phyloP scores from a whole-genome alignment of 768 basidiomycete species.

The Psilocybe tampanensis region DNA sequence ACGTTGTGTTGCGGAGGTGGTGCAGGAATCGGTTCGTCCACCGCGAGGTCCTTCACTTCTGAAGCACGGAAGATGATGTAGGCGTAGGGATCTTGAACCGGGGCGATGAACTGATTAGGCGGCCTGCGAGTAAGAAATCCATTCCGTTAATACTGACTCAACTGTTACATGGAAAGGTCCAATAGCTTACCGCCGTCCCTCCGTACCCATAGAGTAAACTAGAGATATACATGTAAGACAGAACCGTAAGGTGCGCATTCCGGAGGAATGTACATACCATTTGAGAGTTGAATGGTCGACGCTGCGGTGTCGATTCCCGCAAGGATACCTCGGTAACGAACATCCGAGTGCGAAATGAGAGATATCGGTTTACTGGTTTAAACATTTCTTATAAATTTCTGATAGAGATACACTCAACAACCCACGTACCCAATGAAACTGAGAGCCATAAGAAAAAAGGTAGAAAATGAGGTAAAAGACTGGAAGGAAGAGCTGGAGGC shows the following conservation, averaged over 20 bases:
- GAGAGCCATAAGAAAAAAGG: slow-evolving; percentile 57
- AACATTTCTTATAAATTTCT: background rate
- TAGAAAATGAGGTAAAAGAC: slow-evolving; percentile 11
- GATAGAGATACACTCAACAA: background rate
- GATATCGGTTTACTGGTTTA: slow-evolving; percentile 80
- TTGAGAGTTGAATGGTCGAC: slow-evolving; percentile 86
- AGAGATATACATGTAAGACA: slow-evolving; percentile 18
- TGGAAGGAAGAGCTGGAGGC: slow-evolving; percentile 16
- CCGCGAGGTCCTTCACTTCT: slow-evolving; percentile 87
- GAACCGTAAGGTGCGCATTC: background rate
- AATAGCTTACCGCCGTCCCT: slow-evolving; percentile 69
- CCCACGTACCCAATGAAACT: slow-evolving; percentile 72
- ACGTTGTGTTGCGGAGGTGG: slow-evolving; percentile 59
- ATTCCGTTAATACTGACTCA: slow-evolving; percentile 10
- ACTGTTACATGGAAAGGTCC: background rate
- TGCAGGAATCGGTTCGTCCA: slow-evolving; percentile 68
- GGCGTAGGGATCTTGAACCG: slow-evolving; percentile 80
- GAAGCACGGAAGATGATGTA: slow-evolving; percentile 92
- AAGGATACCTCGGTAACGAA: slow-evolving; percentile 86
- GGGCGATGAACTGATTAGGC: slow-evolving; percentile 78
- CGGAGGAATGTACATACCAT: slow-evolving; percentile 53
- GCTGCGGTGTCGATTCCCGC: slow-evolving; percentile 85
- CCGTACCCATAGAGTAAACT: slow-evolving; percentile 91
- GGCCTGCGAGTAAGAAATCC: slow-evolving; percentile 47
- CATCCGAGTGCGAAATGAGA: slow-evolving; percentile 89